Base-by-base conservation (phyloP, 306 rosid genomes). In the Sechiopsis laciniata region DNA sequence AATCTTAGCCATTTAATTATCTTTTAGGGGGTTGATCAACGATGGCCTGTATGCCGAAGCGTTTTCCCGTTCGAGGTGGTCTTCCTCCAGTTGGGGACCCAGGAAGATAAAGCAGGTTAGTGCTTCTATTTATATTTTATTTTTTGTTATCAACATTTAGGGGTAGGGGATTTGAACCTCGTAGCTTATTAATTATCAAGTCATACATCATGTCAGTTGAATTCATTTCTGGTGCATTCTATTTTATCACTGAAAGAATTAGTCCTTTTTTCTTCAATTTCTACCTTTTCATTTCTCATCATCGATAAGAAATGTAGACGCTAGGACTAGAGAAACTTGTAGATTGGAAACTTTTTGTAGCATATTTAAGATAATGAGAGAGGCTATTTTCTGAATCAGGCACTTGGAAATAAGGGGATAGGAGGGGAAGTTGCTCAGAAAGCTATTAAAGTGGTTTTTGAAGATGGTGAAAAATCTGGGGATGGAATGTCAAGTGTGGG, bases 61-160 rank as follows among this genome's bases (percentile, higher is more conserved):
- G 67, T 91, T 73, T 84, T 87, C 88, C 78, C 92, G 78, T 69
- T 86, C 99, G 53, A 89, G 92, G 88, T 95, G 95, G 99, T 83
- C 95, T 84, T 86, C 88, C 16, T 95, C 85, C 72, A 89, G 85
- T 72, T 91, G 99, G 99, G 99, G 99, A 74, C 99, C 97, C 35
- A 83, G 84, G 84, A 79, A 92, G 64, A 86, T 89, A 81, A 89
- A 89, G 81, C 91, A 84, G 72, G 98, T 87, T 82, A 84, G 83
- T 79, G 37, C 22, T 42, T 42, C 11, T 40, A 60, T 73, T 21
- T 35, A 14, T 32, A 0, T 32, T 32, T 32, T 32, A 5, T 56
- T 17, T 70, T 37, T 37, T 37, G 29, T 1, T 5, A 37, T 37
- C 48, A 42, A 42, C 48, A 42, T 42, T 42, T 1, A 0, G 10